These are phyloP conservation scores for Gyromitra esculenta DNA, from an alignment of 2,329 filamentous ascomycete species.

Conservation along the genomic window DNA sequence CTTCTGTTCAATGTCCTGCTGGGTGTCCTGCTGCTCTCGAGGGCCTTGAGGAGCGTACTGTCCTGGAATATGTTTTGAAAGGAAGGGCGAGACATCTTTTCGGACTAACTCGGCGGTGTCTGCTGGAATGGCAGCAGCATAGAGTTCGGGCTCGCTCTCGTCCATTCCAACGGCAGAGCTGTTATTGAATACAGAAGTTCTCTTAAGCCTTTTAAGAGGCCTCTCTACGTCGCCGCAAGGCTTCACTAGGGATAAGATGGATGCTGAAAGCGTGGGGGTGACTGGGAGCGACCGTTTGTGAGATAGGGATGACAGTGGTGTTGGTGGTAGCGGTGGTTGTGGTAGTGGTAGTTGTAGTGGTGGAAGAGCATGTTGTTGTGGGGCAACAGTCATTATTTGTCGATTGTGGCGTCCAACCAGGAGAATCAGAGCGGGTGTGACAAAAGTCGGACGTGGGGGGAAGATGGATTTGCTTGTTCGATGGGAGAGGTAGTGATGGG, in stretches of 20 bases:
- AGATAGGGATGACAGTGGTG: constrained; percentile 28
- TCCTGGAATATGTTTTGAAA: constrained; percentile 87
- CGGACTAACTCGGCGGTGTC: constrained; percentile 71
- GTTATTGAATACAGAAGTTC: constrained; percentile 49
- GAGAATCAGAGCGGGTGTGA: constrained; percentile 25
- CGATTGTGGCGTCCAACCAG: constrained; percentile 51
- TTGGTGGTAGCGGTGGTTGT: constrained; percentile 35
- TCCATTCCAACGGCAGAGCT: constrained; percentile 35
- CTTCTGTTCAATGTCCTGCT: constrained; percentile 49
- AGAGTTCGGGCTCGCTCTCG: constrained; percentile 47
- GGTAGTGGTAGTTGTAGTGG: constrained; percentile 29
- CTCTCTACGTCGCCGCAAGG: constrained; percentile 40
- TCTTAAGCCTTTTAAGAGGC: constrained; percentile 52
- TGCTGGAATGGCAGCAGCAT: constrained; percentile 50
- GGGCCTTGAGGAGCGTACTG: constrained; percentile 76
- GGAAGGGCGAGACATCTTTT: constrained; percentile 84
- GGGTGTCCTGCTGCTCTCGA: constrained; percentile 57
- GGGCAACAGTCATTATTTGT: constrained; percentile 50
- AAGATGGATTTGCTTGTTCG: constrained; percentile 46
- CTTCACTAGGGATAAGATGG: constrained; percentile 34
- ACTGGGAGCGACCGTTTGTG: constrained; percentile 39
- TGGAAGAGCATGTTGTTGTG: constrained; percentile 44
- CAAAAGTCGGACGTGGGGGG: constrained; percentile 32
- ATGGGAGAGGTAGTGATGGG: constrained; percentile 39
- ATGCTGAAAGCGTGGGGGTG: constrained; percentile 33